Base-by-base conservation (phyloP, 805 yeast genomes). In the Blastobotrys parvus region DNA sequence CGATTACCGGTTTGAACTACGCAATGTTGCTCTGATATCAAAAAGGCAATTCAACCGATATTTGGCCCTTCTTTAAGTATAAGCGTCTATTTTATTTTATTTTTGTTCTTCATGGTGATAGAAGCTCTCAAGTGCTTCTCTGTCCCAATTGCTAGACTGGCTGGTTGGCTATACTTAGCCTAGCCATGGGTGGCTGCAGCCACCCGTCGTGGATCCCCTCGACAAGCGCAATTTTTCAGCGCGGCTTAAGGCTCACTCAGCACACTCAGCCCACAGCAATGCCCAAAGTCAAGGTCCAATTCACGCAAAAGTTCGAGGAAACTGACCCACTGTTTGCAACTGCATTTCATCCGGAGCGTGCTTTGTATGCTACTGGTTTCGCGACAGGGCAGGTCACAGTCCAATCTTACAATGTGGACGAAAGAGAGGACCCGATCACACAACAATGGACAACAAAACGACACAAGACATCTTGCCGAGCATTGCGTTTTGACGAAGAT, bases 391-490 rank as follows among this genome's bases (percentile, higher is more conserved):
- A 79, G 54, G 74, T 88, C 0, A 73, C 68, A 48, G 71, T 87
- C 45, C 67, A 76, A 41, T 61, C 65, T 33, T 89, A 88, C 52
- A 72, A 79, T 45, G 69, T 71, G 0, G 72, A 66, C 1, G 51
- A 54, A 31, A 62, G 80, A 19, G 72, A 42, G 3, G 11, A 18
- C 21, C 39, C 41, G 4, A 50, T 51, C 5, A 16, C 41, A 40
- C 45, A 5, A 49, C 52, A 67, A 16, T 90, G 98, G 98, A 75
- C 81, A 43, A 89, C 97, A 0, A 84, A 77, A 55, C 74, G 97
- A 58, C 97, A 90, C 58, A 88, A 87, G 60, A 89, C 87, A 1
- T 81, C 94, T 50, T 86, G 94, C 47, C 67, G 98, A 35, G 75
- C 82, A 3, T 65, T 85, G 2, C 65, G 75, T 5, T 80, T 86